Base-by-base conservation (phyloP, 306 rosid genomes). In the Lathyrus aphaca region DNA sequence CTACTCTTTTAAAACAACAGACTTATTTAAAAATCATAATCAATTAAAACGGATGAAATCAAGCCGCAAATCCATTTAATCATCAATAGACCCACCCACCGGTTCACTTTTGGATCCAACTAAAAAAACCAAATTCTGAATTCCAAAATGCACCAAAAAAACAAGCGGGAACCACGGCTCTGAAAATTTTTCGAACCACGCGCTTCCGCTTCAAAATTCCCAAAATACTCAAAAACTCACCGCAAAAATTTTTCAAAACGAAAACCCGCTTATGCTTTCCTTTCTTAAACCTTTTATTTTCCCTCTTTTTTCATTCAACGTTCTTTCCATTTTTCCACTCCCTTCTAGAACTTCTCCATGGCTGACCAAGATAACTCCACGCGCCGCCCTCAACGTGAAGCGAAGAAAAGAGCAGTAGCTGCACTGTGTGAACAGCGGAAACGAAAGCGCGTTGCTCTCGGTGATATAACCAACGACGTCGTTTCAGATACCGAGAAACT, bases 361-460 rank as follows among this genome's bases (percentile, higher is more conserved):
- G 56, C 66, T 0, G 44, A 70, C 1, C 19, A 61, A 53, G 80
- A 43, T 21, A 74, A 23, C 59, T 0, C 10, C 68, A 42, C 37
- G 48, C 77, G 72, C 66, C 73, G 78, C 43, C 74, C 74, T 43
- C 86, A 91, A 6, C 91, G 97, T 12, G 88, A 83, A 2, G 86
- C 90, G 3, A 75, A 79, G 60, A 88, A 77, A 81, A 71, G 92
- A 65, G 85, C 85, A 3, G 77, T 85, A n/a, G 79, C 87, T 46
- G 81, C 86, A 59, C 15, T 74, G 7, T 39, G 44, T 19, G 88
- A 83, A 19, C 77, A 55, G 0, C 83, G 57, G 0, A 94, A 86
- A 80, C 84, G 69, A 78, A 88, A 73, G 82, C 89, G 98, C n/a
- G 88, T 81, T 14, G 95, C 79, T 23, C 74, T 94, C 16, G 89